phyloP scores from a whole-genome alignment of 169 alveolate species.

The Eimeria praecox region DNA sequence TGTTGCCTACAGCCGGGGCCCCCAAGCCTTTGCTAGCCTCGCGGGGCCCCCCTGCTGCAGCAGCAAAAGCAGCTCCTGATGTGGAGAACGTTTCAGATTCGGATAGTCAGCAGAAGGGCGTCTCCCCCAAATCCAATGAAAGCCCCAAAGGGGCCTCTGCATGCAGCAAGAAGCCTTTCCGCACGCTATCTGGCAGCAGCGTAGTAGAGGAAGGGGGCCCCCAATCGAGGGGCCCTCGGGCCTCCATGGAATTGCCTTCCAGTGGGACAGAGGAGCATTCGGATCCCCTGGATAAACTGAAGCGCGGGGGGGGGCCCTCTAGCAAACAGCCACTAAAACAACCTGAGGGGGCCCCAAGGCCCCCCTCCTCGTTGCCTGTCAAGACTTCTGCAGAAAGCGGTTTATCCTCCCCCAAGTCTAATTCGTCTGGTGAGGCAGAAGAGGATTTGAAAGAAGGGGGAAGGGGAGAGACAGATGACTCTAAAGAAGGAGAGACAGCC shows the following conservation, averaged over 20 bases:
- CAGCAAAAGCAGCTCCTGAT: not conserved
- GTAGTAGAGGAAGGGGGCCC: not conserved
- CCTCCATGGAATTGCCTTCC: no score
- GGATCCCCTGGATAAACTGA: no score
- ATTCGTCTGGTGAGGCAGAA: not conserved
- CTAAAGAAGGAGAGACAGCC: not conserved
- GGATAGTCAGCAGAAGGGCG: not conserved
- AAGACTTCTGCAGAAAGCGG: not conserved
- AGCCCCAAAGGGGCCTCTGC: not conserved
- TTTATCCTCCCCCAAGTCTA: not conserved
- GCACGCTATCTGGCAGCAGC: not conserved
- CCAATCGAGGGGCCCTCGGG: not conserved
- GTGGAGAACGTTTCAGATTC: not conserved
- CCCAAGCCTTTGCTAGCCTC: not conserved
- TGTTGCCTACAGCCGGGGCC: not conserved
- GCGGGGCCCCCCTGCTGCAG: conserved; percentile 17
- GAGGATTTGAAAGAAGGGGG: not conserved
- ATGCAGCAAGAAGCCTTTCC: not conserved
- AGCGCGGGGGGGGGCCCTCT: no score
- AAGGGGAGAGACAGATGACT: not conserved
- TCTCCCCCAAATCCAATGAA: not conserved
- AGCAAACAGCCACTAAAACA: not conserved
- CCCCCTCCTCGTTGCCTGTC: not conserved
- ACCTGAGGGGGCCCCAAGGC: not conserved
- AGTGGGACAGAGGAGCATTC: no score